Conservation (phyloP, 306 rosid genomes). For the Cucurbita maxima region DNA sequence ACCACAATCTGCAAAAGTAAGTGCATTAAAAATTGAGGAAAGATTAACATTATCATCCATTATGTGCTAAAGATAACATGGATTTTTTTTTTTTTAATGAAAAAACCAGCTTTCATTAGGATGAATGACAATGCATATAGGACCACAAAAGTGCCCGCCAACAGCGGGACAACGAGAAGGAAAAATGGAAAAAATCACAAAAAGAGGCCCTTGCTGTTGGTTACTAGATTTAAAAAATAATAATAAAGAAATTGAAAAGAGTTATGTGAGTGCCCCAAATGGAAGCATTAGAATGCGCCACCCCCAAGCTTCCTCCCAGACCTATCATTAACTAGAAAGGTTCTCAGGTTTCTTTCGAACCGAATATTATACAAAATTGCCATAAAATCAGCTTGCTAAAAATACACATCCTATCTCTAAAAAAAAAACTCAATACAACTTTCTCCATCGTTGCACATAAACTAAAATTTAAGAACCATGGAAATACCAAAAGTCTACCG, state of each 20-base stretch:
- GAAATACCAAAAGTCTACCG: background rate
- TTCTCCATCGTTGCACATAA: background rate
- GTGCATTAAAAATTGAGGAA: background rate
- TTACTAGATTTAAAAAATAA: background rate
- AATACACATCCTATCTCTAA: background rate
- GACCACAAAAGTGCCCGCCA: background rate
- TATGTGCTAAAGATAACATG: background rate
- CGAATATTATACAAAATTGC: background rate
- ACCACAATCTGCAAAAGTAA: conserved; percentile 45
- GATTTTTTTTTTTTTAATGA: background rate
- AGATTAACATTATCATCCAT: background rate
- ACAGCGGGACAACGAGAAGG: background rate
- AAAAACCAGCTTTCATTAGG: background rate
- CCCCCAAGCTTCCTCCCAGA: background rate
- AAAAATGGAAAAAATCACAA: background rate
- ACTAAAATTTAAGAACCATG: background rate
- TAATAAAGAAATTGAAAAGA: background rate
- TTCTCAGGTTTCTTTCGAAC: background rate
- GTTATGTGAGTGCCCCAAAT: background rate
- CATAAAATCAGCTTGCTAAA: background rate
- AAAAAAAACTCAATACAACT: background rate
- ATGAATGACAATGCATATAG: background rate
- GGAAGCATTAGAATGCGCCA: background rate
- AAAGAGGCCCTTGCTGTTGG: background rate
- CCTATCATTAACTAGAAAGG: background rate